phyloP scores from a whole-genome alignment of 2,329 filamentous ascomycete species.

The Penicillium brasilianum region DNA sequence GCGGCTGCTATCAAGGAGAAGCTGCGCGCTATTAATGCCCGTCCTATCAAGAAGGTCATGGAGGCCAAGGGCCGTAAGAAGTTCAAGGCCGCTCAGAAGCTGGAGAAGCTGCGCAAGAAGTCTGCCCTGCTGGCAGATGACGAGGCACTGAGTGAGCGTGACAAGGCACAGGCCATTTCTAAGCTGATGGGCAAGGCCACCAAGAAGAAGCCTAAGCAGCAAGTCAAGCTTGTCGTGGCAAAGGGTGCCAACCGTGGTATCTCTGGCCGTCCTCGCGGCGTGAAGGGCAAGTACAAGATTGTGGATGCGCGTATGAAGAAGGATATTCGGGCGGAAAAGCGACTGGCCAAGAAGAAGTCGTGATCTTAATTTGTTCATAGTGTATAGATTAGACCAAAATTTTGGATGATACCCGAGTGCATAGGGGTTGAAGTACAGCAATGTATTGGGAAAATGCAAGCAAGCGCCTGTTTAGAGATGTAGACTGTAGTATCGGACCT shows the following conservation, averaged over 20 bases:
- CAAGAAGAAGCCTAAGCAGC: slow-evolving; percentile 83
- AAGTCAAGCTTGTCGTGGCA: slow-evolving; percentile 88
- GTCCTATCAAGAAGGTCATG: slow-evolving; percentile 98
- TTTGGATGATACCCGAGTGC: slow-evolving; percentile 17
- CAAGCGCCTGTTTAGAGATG: background rate
- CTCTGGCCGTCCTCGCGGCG: slow-evolving; percentile 82
- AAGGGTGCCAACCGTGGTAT: slow-evolving; percentile 82
- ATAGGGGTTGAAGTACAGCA: background rate
- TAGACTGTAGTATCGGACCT: too few relatives aligned
- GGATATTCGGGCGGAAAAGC: slow-evolving; percentile 87
- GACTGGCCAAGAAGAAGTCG: slow-evolving; percentile 74
- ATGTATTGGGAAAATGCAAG: background rate
- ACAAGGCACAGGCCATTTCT: slow-evolving; percentile 85
- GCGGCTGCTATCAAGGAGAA: slow-evolving; percentile 95
- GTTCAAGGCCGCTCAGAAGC: slow-evolving; percentile 84
- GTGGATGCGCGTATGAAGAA: slow-evolving; percentile 96
- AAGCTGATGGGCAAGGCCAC: slow-evolving; percentile 80
- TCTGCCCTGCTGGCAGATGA: slow-evolving; percentile 86
- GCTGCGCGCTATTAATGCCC: slow-evolving; percentile 85
- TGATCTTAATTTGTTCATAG: slow-evolving; percentile 32
- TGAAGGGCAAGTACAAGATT: slow-evolving; percentile 97
- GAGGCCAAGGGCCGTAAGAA: slow-evolving; percentile 98
- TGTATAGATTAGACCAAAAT: slow-evolving; percentile 15
- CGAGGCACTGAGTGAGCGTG: slow-evolving; percentile 91
- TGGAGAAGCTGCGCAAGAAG: slow-evolving; percentile 98